phyloP scores from a whole-genome alignment of 2,329 filamentous ascomycete genomes.

The Aureobasidium lini region DNA sequence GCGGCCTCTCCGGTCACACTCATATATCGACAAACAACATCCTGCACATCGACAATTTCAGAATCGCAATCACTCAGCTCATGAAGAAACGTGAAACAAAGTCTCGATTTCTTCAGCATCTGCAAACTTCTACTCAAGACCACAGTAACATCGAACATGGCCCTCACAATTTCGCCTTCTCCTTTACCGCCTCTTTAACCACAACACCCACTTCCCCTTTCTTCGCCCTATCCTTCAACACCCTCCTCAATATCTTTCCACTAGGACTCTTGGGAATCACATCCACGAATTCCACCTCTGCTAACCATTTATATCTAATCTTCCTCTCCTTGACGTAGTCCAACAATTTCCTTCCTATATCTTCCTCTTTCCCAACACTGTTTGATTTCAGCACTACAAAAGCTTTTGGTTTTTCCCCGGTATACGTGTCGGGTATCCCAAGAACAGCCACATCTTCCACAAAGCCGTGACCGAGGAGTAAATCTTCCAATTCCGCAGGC shows the following conservation, averaged over 20 bases:
- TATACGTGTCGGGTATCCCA: constrained; percentile 47
- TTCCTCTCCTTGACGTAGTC: constrained; percentile 60
- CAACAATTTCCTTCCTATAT: constrained; percentile 42
- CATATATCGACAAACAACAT: too few relatives aligned
- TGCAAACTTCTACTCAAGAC: too few relatives aligned
- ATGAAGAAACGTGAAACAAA: not conserved
- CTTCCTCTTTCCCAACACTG: constrained; percentile 20
- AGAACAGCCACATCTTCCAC: constrained; percentile 53
- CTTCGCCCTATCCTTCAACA: constrained; percentile 46
- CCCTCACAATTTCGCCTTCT: constrained; percentile 26
- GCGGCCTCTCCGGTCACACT: too few relatives aligned
- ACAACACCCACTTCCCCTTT: constrained; percentile 23
- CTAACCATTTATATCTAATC: constrained; percentile 61
- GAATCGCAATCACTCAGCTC: too few relatives aligned
- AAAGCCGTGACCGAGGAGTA: constrained; percentile 49
- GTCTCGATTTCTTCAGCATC: not conserved
- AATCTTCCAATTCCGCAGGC: constrained; percentile 57
- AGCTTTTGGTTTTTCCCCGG: constrained; percentile 51
- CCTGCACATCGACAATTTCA: too few relatives aligned
- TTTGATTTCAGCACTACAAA: constrained; percentile 44
- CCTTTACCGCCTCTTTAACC: constrained; percentile 23
- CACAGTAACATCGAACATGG: too few relatives aligned
- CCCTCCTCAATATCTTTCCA: constrained; percentile 63
- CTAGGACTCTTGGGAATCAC: constrained; percentile 65
- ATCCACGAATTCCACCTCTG: constrained; percentile 57